phyloP scores from a whole-genome alignment of 2,329 filamentous ascomycete genomes.

The Cladosporium sp. region DNA sequence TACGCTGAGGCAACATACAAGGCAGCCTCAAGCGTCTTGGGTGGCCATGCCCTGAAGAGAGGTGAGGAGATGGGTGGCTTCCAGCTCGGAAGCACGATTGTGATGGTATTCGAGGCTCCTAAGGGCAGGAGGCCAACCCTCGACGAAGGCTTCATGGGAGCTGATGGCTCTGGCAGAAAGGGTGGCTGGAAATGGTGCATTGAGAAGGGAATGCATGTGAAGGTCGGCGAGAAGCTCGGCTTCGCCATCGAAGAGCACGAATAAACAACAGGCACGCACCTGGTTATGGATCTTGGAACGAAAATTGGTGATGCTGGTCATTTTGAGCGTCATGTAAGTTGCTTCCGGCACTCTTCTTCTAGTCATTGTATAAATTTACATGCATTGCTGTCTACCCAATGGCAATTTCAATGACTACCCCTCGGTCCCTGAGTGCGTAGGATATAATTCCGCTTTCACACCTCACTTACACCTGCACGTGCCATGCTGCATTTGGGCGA shows the following conservation, averaged over 20 bases:
- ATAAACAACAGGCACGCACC: background rate
- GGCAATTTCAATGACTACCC: background rate
- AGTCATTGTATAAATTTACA: background rate
- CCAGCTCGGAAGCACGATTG: conserved; percentile 89
- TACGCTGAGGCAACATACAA: conserved; percentile 90
- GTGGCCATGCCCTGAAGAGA: conserved; percentile 75
- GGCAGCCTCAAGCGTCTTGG: conserved; percentile 69
- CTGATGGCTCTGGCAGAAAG: conserved; percentile 33
- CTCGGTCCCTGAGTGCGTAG: background rate
- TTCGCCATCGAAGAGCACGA: conserved; percentile 56
- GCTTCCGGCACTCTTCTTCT: background rate
- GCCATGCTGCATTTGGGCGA: no score
- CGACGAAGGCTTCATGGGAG: conserved; percentile 56
- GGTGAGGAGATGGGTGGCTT: conserved; percentile 99
- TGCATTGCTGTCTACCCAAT: background rate
- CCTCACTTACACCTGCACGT: background rate
- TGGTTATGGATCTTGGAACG: background rate
- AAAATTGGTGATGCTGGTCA: background rate
- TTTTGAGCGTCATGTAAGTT: background rate
- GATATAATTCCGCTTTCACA: background rate
- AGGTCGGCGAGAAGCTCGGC: conserved; percentile 83
- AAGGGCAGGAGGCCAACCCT: conserved; percentile 54
- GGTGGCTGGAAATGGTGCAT: conserved; percentile 83
- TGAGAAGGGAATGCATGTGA: conserved; percentile 80
- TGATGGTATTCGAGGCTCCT: conserved; percentile 93